These are phyloP conservation scores for Gracilaria domingensis DNA, from an alignment of 23 red algal species.

Conservation along the genomic window DNA sequence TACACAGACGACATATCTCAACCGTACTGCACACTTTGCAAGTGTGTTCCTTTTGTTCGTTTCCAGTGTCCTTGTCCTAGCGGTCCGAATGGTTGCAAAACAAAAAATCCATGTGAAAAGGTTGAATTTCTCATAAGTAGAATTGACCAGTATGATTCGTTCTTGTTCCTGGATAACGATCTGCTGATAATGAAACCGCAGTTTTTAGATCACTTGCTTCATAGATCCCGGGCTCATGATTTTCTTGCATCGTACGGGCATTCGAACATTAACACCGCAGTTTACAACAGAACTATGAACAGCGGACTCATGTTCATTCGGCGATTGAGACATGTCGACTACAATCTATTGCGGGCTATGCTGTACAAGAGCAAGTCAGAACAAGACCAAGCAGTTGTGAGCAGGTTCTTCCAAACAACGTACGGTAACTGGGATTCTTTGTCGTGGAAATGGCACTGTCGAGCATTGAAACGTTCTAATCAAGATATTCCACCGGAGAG, in stretches of 20 bases:
- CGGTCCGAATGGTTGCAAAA: neutral
- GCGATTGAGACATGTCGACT: conserved; percentile 7
- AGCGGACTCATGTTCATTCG: conserved; percentile 55
- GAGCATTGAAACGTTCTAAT: neutral
- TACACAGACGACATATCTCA: conserved; percentile 43
- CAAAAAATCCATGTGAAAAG: conserved; percentile 56
- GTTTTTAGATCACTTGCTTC: conserved; percentile 27
- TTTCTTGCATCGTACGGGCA: conserved; percentile 56
- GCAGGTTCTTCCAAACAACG: conserved; percentile 20
- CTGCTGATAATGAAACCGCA: conserved; percentile 34
- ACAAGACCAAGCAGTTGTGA: conserved; percentile 31
- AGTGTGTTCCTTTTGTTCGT: neutral
- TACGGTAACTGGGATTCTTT: conserved; percentile 54
- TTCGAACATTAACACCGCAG: neutral
- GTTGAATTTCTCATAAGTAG: conserved; percentile 27
- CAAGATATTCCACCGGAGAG: conserved; percentile 46
- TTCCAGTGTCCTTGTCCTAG: conserved; percentile 26
- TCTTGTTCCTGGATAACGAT: conserved; percentile 53
- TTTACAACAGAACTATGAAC: conserved; percentile 28
- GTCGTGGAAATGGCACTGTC: conserved; percentile 54
- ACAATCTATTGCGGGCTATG: neutral
- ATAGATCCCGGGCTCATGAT: conserved; percentile 29
- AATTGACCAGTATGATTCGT: neutral
- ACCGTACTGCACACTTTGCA: conserved; percentile 28
- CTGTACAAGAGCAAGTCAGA: neutral